phyloP scores from a whole-genome alignment of 176 grass and related monocot species.

The Puccinellia tenuiflora region DNA sequence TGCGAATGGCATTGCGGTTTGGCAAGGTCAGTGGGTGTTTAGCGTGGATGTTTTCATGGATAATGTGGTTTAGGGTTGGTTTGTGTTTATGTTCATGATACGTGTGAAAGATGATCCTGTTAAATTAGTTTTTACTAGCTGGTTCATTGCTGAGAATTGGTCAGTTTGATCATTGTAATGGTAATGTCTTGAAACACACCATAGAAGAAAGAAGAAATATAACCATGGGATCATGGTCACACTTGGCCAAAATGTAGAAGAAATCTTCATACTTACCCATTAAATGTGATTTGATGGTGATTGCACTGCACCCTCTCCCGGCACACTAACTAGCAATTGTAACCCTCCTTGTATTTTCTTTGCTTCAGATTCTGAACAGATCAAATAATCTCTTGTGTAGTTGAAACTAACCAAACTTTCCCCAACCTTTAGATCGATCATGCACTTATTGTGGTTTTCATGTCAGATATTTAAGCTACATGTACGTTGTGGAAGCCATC shows the following conservation, averaged over 20 bases:
- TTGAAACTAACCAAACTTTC: background rate
- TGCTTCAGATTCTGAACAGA: background rate
- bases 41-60: conserved; percentile 1
- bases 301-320: background rate
- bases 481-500: background rate
- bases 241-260: background rate
- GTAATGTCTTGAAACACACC: background rate
- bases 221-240: background rate
- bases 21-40: conserved; percentile 26
- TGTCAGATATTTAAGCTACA: background rate
- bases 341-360: background rate
- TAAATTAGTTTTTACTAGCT: conserved; percentile 21
- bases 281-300: background rate
- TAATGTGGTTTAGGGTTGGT: conserved; percentile 39
- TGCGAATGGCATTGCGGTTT: background rate
- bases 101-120: conserved; percentile 25
- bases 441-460: background rate
- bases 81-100: conserved; percentile 34
- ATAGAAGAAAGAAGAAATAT: background rate
- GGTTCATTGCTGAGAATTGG: background rate
- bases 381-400: background rate
- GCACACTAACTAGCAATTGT: background rate
- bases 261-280: background rate
- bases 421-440: background rate
- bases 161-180: background rate